A percentile compares a stretch with the other conserved stretches of the same genome.
Evolutionary conservation across 192 early-diverging fungal species (phyloP).

Genomic region (Spizellomyces sp.): DNA sequence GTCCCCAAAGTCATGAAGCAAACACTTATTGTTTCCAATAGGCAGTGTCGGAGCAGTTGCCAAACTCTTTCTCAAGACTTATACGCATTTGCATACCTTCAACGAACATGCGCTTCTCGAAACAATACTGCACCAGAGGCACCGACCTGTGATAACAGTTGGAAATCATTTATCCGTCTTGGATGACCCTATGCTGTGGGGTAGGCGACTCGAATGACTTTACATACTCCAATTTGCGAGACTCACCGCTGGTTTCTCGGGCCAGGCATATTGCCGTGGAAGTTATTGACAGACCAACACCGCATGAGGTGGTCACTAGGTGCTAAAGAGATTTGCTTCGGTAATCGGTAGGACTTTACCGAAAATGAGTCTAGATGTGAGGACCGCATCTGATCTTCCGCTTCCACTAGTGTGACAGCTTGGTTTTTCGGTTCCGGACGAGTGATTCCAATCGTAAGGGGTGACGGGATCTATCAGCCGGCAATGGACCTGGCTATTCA

Average conservation of each 20-base stretch:
- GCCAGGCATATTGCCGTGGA: conserved; percentile 32
- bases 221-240: neutral
- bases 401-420: conserved; percentile 9
- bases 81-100: conserved; percentile 13
- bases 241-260: neutral
- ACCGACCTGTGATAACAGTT: conserved; percentile 43
- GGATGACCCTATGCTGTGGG: conserved; percentile 44
- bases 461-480: conserved; percentile 82
- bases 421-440: conserved; percentile 73
- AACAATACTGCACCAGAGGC: conserved; percentile 4
- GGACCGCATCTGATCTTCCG: neutral
- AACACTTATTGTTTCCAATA: neutral
- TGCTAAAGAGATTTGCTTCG: conserved; percentile 86
- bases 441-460: conserved; percentile 81
- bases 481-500: conserved; percentile 77
- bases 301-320: conserved; percentile 81
- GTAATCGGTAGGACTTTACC: conserved; percentile 50
- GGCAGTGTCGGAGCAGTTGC: conserved; percentile 15
- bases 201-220: neutral
- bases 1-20: neutral
- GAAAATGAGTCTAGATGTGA: neutral
- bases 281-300: conserved; percentile 29
- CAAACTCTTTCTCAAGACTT: conserved; percentile 28
- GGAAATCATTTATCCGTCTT: conserved; percentile 39
- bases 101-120: conserved; percentile 14